Evolutionary conservation across 2,329 filamentous ascomycete genomes (phyloP), one percentile per base, ranked within the genome.

Genomic region (Trichoderma asperellum): DNA sequence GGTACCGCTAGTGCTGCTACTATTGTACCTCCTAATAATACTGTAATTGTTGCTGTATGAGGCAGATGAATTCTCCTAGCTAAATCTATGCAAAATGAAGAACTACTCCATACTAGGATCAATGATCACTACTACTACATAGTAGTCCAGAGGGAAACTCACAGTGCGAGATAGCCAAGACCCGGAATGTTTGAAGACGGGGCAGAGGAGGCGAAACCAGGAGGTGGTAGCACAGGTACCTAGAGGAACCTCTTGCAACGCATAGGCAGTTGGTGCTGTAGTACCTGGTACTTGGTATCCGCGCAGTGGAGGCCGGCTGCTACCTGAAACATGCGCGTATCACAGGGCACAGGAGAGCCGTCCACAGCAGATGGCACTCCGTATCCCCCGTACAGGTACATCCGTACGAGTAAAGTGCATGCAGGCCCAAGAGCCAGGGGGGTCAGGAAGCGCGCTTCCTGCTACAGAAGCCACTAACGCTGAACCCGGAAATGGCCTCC

Each of bases 271-370:
- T 14, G 18, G 40, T 47, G 43, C 10, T 47, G 24, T 3, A 24
- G 24, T 24, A 24, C 1, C 40, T 40, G 7, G 34, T 43, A 56
- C 61, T 55, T 40, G 49, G 49, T 43, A 56, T 34, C 21, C 43
- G 49, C 49, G 21, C 49, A 14, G 60, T 53, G 47, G 47, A 63
- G 60, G 49, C 37, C 49, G 7, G 34, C 61, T 53, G 34, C 61
- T n/a, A 64, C 61, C 61, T 64, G 61, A 64, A 64, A 64, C 61
- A 64, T 27, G 29, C 53, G 61, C 18, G 61, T 64, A 56, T 64
- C 61, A 64, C 61, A 40, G 32, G 34, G 35, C 49, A 29, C 61
- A 29, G 40, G 40, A 43, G 37, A 40, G 40, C 32, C 32, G 32
- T 32, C 32, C 32, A 32, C 2, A 43, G 40, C 40, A n/a, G 18